Conservation (phyloP, 2,329 filamentous ascomycete species). For the Hypomyces rosellus region DNA sequence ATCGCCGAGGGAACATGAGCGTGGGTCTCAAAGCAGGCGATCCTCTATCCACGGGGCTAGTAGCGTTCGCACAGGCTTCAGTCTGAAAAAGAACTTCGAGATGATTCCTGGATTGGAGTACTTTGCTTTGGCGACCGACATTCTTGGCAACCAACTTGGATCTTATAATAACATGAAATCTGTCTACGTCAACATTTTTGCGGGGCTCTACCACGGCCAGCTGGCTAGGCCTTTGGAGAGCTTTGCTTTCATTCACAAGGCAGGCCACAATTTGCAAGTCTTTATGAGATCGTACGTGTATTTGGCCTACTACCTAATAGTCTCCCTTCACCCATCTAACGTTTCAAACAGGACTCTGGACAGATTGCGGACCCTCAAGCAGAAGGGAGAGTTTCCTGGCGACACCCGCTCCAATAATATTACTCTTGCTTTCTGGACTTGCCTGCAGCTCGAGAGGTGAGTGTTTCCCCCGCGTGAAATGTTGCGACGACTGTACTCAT, state of each 20-base stretch:
- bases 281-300: conserved; percentile 68
- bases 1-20: conserved; percentile 48
- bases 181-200: conserved; percentile 78
- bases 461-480: not conserved
- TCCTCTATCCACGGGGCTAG: conserved; percentile 43
- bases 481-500: conserved; percentile 7
- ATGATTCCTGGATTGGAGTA: conserved; percentile 85
- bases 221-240: conserved; percentile 82
- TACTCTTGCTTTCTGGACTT: conserved; percentile 84
- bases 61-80: conserved; percentile 22
- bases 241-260: conserved; percentile 54
- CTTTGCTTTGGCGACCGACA: conserved; percentile 79
- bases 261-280: conserved; percentile 56
- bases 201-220: conserved; percentile 84
- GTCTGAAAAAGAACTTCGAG: conserved; percentile 61
- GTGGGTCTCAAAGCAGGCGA: conserved; percentile 40
- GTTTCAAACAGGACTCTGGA: conserved; percentile 38
- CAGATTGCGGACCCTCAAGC: conserved; percentile 38
- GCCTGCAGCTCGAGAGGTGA: conserved; percentile 82
- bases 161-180: conserved; percentile 75
- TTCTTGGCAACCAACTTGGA: conserved; percentile 74
- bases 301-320: not conserved
- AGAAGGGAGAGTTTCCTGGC: conserved; percentile 31
- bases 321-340: not conserved
- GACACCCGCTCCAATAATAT: conserved; percentile 52